A percentile compares a stretch with the other conserved stretches of the same genome.
These are phyloP conservation scores for Trametes punicea DNA, from an alignment of 768 basidiomycete genomes.

Conservation along the genomic window DNA sequence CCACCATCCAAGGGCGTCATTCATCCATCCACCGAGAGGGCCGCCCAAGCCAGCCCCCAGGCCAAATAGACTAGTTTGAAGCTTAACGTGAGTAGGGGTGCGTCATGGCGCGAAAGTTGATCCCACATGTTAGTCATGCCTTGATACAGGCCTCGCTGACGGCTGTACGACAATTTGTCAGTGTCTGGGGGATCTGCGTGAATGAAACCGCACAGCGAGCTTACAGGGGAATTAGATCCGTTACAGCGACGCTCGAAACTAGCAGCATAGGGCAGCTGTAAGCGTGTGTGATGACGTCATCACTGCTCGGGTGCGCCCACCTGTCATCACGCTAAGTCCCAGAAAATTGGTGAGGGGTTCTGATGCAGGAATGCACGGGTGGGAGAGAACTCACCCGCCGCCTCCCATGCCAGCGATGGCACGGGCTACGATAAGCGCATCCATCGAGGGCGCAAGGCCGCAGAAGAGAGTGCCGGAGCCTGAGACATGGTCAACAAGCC, in stretches of 20 bases:
- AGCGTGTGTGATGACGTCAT: slow-evolving; percentile 21
- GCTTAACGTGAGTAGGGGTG: neutral
- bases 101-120: neutral
- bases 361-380: slow-evolving; percentile 21
- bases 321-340: slow-evolving; percentile 73
- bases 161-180: slow-evolving; percentile 40
- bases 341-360: slow-evolving; percentile 15
- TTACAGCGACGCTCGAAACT: slow-evolving; percentile 83
- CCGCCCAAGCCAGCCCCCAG: slow-evolving; percentile 80
- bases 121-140: slow-evolving; percentile 85
- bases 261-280: slow-evolving; percentile 20
- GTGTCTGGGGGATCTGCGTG: slow-evolving; percentile 1
- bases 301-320: slow-evolving; percentile 34
- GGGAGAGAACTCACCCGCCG: slow-evolving; percentile 63
- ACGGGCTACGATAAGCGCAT: slow-evolving; percentile 71
- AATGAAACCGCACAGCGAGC: slow-evolving; percentile 28
- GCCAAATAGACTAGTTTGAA: slow-evolving; percentile 63
- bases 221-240: slow-evolving; percentile 87
- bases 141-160: slow-evolving; percentile 87
- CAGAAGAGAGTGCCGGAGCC: slow-evolving; percentile 83
- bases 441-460: slow-evolving; percentile 86
- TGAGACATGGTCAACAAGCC: slow-evolving; percentile 32
- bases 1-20: slow-evolving; percentile 82
- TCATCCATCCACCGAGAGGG: slow-evolving; percentile 80
- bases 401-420: slow-evolving; percentile 91